A percentile compares a stretch with the other conserved stretches of the same genome.
phyloP scores from a whole-genome alignment of 306 rosid genomes.

The Medicago arabica region DNA sequence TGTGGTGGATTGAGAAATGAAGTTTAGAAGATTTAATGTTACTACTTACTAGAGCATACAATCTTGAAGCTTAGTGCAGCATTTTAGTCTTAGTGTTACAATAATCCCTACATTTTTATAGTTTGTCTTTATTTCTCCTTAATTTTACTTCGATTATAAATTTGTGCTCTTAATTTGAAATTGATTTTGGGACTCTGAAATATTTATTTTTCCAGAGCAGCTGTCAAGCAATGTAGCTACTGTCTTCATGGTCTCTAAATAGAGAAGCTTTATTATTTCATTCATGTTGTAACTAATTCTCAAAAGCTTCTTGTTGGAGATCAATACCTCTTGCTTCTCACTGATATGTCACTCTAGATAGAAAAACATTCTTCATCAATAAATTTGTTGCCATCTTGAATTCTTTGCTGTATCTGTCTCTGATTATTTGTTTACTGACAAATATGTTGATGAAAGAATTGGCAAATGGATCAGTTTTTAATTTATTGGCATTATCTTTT shows the following conservation, averaged over 20 bases:
- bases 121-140: not conserved
- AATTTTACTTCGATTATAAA: not conserved
- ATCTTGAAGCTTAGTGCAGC: not conserved
- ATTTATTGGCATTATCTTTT: conserved; percentile 27
- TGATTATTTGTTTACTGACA: conserved; percentile 7
- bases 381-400: conserved; percentile 17
- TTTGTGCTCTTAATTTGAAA: conserved; percentile 7
- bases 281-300: conserved; percentile 1
- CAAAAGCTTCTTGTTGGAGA: conserved; percentile 19
- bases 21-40: conserved; percentile 29
- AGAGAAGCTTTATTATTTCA: not conserved
- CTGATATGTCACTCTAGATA: not conserved
- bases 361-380: conserved; percentile 12
- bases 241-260: conserved; percentile 17
- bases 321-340: conserved; percentile 3
- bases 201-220: conserved; percentile 9
- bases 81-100: conserved; percentile 11
- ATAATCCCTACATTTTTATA: not conserved
- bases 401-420: not conserved
- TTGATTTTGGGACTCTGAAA: not conserved
- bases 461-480: conserved; percentile 16
- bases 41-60: not conserved
- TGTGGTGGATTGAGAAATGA: conserved; percentile 16
- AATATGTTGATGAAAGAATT: conserved; percentile 21
- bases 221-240: conserved; percentile 21